phyloP scores from a whole-genome alignment of 108 stramenopile species.

The Hondaea fermentalgiana region DNA sequence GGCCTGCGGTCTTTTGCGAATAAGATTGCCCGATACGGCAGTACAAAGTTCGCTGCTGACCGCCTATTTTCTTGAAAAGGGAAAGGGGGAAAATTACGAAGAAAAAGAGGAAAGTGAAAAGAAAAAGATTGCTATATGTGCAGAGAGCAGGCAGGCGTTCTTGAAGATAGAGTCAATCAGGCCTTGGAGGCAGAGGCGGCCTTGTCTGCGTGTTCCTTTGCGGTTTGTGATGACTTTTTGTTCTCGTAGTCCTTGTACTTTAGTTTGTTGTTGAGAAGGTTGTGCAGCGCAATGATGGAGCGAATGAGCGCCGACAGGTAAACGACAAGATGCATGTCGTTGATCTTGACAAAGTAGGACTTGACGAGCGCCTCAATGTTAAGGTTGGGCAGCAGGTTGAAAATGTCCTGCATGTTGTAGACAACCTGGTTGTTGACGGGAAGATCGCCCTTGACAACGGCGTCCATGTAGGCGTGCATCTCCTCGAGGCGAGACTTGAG shows the following conservation, averaged over 20 bases:
- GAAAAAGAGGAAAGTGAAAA: too few relatives aligned
- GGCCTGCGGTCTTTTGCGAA: too few relatives aligned
- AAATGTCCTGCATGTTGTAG: conserved; percentile 84
- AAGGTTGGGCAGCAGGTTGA: conserved; percentile 93
- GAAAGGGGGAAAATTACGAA: too few relatives aligned
- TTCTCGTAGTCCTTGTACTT: conserved; percentile 53
- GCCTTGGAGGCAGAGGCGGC: background rate
- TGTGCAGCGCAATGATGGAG: conserved; percentile 87
- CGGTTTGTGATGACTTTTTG: background rate
- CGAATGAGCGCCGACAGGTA: conserved; percentile 63
- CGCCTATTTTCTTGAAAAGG: too few relatives aligned
- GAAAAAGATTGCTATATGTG: too few relatives aligned
- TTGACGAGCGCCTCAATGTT: conserved; percentile 83
- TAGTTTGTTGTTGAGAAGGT: conserved; percentile 89
- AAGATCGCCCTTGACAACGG: conserved; percentile 44
- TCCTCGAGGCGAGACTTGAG: conserved; percentile 78
- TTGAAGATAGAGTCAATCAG: background rate
- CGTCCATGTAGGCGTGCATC: conserved; percentile 80
- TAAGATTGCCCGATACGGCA: too few relatives aligned
- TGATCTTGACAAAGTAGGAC: conserved; percentile 83
- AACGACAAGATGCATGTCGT: conserved; percentile 89
- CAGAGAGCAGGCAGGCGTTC: too few relatives aligned
- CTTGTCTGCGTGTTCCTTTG: background rate
- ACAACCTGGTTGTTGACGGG: conserved; percentile 73
- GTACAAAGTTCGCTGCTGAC: too few relatives aligned